These are phyloP conservation scores for Pseudopithomyces maydicus DNA, from an alignment of 2,329 filamentous ascomycete genomes.

Conservation along the genomic window DNA sequence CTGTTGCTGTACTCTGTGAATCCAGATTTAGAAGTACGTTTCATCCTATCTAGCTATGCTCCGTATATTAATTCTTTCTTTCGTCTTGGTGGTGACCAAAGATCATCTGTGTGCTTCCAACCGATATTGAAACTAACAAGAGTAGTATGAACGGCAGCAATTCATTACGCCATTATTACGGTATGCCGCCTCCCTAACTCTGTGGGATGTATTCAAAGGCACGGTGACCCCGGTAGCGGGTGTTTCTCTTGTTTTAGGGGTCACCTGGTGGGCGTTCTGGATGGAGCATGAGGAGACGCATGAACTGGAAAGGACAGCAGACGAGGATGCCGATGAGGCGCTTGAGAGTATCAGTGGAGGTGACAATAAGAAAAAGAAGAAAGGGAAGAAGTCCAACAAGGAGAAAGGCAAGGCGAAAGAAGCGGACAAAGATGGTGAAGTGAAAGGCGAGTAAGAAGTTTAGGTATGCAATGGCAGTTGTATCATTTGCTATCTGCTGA, in stretches of 20 bases:
- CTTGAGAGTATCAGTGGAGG: constrained; percentile 27
- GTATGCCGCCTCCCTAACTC: constrained; percentile 33
- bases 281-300: constrained; percentile 28
- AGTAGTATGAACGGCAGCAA: constrained; percentile 40
- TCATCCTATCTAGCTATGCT: background rate
- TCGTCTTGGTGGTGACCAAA: background rate
- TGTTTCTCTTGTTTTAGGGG: constrained; percentile 7
- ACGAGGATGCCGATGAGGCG: constrained; percentile 36
- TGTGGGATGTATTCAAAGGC: constrained; percentile 24
- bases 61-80: background rate
- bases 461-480: too few relatives aligned
- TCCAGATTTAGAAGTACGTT: constrained; percentile 51
- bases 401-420: background rate
- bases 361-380: constrained; percentile 14
- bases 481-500: too few relatives aligned
- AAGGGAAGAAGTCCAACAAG: constrained; percentile 5
- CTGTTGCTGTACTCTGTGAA: constrained; percentile 53
- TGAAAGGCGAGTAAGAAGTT: background rate
- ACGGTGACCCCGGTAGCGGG: constrained; percentile 1
- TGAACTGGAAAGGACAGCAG: constrained; percentile 35
- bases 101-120: too few relatives aligned
- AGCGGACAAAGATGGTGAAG: background rate
- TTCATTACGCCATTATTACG: constrained; percentile 52
- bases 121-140: background rate
- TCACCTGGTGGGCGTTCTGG: constrained; percentile 25